Percentiles rank a stretch among this genome's conserved stretches.
Evolutionary conservation across 441 rosid genomes (phyloP).

Genomic region (Euphorbia celastroides): DNA sequence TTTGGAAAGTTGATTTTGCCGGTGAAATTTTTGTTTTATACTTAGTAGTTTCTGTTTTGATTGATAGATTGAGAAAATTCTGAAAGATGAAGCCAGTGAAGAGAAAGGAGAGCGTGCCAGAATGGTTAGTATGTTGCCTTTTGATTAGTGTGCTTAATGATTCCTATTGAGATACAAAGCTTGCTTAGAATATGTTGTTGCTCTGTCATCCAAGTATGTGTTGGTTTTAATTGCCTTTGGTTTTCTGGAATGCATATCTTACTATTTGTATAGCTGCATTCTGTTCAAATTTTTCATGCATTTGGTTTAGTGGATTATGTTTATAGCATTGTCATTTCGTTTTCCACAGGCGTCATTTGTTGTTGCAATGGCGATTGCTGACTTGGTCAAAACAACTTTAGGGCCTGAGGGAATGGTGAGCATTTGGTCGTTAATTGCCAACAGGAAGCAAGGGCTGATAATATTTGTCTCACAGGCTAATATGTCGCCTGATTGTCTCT

Average conservation of each 20-base stretch:
- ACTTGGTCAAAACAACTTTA: constrained; percentile 89
- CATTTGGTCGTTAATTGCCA: constrained; percentile 6
- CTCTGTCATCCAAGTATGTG: not conserved
- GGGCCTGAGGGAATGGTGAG: constrained; percentile 98
- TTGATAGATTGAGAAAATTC: constrained; percentile 54
- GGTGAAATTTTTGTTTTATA: not conserved
- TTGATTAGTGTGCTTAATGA: not conserved
- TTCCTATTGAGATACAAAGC: not conserved
- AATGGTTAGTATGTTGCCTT: constrained; percentile 48
- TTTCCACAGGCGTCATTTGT: constrained; percentile 64
- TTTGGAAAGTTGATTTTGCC: constrained; percentile 10
- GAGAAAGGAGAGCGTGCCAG: constrained; percentile 98
- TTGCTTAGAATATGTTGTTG: not conserved
- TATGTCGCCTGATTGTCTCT: constrained; percentile 8
- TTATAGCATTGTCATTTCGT: not conserved
- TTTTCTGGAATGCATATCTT: not conserved
- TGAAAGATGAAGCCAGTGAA: constrained; percentile 93
- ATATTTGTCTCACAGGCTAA: constrained; percentile 18
- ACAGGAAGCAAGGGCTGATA: not conserved
- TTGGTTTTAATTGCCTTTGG: not conserved
- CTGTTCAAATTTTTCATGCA: not conserved
- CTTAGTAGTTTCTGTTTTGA: not conserved
- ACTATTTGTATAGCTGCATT: not conserved
- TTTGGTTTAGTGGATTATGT: not conserved
- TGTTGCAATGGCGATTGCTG: constrained; percentile 92